phyloP scores from a whole-genome alignment of 2,329 filamentous ascomycete species.

The Ceratocystis colombiana region DNA sequence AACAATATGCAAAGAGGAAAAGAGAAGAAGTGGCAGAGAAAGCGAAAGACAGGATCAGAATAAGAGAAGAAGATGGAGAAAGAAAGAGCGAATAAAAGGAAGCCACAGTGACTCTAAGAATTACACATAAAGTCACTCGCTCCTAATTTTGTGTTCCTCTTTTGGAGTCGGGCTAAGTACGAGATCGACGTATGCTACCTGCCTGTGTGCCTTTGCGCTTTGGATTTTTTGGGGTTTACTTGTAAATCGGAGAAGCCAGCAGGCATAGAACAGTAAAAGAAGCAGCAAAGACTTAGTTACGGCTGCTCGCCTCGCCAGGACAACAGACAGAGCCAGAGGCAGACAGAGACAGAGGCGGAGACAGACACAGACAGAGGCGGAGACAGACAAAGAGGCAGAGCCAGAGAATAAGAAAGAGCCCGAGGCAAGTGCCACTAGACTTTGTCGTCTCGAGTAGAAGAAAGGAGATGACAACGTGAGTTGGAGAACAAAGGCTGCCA shows the following conservation, averaged over 20 bases:
- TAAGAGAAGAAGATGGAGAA: background rate
- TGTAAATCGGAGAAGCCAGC: slow-evolving; percentile 2
- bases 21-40: background rate
- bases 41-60: background rate
- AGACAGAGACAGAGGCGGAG: background rate
- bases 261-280: background rate
- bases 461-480: background rate
- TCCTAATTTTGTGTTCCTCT: background rate
- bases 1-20: background rate
- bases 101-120: slow-evolving; percentile 3
- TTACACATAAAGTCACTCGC: slow-evolving; percentile 5
- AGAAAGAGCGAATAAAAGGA: background rate
- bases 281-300: too few species aligned
- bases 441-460: background rate
- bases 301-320: too few species aligned
- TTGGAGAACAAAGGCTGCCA: background rate
- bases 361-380: background rate
- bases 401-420: background rate
- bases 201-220: background rate
- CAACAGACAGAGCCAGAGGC: background rate
- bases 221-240: slow-evolving; percentile 4
- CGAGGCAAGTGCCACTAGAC: slow-evolving; percentile 8
- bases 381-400: too few species aligned
- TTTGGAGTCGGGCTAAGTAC: slow-evolving; percentile 14
- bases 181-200: background rate